These are phyloP conservation scores for rapeseed (Brassica napus) DNA, from an alignment of 345 rosid species.

Conservation along the genomic window Da-Ae NC_063452.1:56443501-56444000, in stretches of 20 bases:
- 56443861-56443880: background rate
- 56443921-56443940: slow-evolving; percentile 1
- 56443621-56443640: background rate
- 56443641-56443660: background rate
- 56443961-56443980: slow-evolving; percentile 4
- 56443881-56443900: background rate
- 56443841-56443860: background rate
- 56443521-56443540: too few relatives aligned
- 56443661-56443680: background rate
- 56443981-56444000: slow-evolving; percentile 19
- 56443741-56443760: slow-evolving; percentile 26
- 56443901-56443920: background rate
- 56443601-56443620: background rate
- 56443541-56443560: background rate
- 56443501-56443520: background rate
- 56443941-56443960: background rate
- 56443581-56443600: background rate
- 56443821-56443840: slow-evolving; percentile 14
- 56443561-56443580: background rate
- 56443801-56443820: slow-evolving; percentile 3
- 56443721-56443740: slow-evolving; percentile 1
- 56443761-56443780: slow-evolving; percentile 24
- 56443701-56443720: background rate
- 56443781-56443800: background rate
- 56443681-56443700: background rate